Evolutionary conservation across 2,329 filamentous ascomycete species (phyloP).

Genomic region (Exophiala lecanii-corni): DNA sequence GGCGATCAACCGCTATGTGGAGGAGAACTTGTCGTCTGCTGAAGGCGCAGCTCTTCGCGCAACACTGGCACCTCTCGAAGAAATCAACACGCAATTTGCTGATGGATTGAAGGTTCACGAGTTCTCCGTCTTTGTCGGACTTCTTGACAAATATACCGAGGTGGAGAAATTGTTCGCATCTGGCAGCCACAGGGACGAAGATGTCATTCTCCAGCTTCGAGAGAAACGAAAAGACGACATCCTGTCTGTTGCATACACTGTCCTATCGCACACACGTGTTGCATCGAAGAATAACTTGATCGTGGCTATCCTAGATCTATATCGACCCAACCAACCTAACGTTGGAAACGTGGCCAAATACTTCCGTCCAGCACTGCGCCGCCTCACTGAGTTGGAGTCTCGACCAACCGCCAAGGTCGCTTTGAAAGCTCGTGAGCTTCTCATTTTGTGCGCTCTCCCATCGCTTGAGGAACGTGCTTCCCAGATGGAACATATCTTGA

Average conservation of each 20-base stretch:
- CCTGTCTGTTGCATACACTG: slow-evolving; percentile 74
- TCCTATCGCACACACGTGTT: slow-evolving; percentile 89
- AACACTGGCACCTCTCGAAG: slow-evolving; percentile 69
- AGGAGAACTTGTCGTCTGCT: slow-evolving; percentile 69
- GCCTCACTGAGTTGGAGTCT: slow-evolving; percentile 85
- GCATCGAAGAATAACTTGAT: slow-evolving; percentile 91
- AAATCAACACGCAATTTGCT: slow-evolving; percentile 72
- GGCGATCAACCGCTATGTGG: slow-evolving; percentile 80
- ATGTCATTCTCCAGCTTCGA: slow-evolving; percentile 86
- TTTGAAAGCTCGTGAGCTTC: slow-evolving; percentile 91
- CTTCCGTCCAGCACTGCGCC: slow-evolving; percentile 75
- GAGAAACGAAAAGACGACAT: slow-evolving; percentile 96
- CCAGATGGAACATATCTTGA: slow-evolving; percentile 98
- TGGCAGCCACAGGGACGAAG: slow-evolving; percentile 80
- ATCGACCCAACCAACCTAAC: slow-evolving; percentile 89
- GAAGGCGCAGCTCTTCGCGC: slow-evolving; percentile 71
- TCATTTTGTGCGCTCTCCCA: slow-evolving; percentile 94
- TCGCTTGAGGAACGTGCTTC: slow-evolving; percentile 90
- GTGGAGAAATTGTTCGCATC: slow-evolving; percentile 86
- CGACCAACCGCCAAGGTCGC: slow-evolving; percentile 88
- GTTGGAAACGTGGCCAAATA: slow-evolving; percentile 84
- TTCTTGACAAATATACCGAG: slow-evolving; percentile 77
- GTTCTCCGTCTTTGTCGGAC: slow-evolving; percentile 70
- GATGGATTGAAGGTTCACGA: slow-evolving; percentile 91
- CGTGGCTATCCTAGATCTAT: slow-evolving; percentile 86